A percentile compares a stretch with the other conserved stretches of the same genome.
phyloP scores from a whole-genome alignment of 345 rosid species.

The Leavenworthia alabamica region DNA sequence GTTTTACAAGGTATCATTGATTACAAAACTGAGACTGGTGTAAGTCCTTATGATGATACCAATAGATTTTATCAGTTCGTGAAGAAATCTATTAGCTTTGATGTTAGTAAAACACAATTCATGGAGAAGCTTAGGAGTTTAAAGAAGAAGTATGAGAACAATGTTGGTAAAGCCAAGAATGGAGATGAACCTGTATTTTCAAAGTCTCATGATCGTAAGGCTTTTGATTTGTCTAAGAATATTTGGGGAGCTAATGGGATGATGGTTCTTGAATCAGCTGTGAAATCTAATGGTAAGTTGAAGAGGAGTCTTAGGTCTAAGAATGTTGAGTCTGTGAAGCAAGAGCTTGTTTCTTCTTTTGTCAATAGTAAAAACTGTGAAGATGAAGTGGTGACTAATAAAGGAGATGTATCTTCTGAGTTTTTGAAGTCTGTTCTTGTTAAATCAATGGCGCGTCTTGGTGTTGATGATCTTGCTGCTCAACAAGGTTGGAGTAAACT shows the following conservation, averaged over 20 bases:
- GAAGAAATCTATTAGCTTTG: conserved; percentile 32
- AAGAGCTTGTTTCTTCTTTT: conserved; percentile 7
- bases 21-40: conserved; percentile 26
- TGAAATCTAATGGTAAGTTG: conserved; percentile 17
- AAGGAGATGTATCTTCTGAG: conserved; percentile 7
- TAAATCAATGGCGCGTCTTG: conserved; percentile 5
- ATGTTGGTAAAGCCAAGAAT: conserved; percentile 24
- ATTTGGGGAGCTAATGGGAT: conserved; percentile 36
- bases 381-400: neutral
- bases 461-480: conserved; percentile 26
- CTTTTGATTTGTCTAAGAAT: conserved; percentile 32
- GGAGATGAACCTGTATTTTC: conserved; percentile 25
- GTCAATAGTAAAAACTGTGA: neutral
- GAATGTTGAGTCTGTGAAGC: conserved; percentile 11
- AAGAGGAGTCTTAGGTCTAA: conserved; percentile 11
- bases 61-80: conserved; percentile 28
- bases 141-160: conserved; percentile 35
- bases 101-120: conserved; percentile 30
- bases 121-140: conserved; percentile 38
- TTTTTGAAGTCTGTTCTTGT: conserved; percentile 6
- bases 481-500: conserved; percentile 21
- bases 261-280: conserved; percentile 7
- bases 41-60: conserved; percentile 25
- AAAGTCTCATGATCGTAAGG: conserved; percentile 33
- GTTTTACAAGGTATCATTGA: conserved; percentile 32